Conservation (phyloP, 108 stramenopile species). For the Cyclostephanos tholiformis region DNA sequence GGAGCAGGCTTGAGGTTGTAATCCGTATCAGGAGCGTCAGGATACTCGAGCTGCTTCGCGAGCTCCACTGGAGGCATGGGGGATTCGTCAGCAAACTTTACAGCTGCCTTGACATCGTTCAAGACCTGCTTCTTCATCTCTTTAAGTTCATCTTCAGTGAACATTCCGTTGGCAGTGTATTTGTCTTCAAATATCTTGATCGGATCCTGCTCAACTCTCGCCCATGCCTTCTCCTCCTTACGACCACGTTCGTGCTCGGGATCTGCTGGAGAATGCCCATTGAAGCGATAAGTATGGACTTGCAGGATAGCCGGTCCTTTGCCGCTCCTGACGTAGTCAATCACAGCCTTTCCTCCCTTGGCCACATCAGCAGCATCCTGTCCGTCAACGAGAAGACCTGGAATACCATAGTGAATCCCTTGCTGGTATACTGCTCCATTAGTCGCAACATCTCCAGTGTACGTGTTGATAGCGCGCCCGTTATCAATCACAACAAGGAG, state of each 20-base stretch:
- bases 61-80: constrained; percentile 92
- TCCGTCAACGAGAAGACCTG: constrained; percentile 93
- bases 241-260: constrained; percentile 98
- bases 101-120: constrained; percentile 87
- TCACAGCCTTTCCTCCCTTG: constrained; percentile 94
- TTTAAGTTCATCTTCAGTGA: constrained; percentile 91
- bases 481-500: constrained; percentile 96
- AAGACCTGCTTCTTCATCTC: constrained; percentile 79
- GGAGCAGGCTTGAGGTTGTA: constrained; percentile 90
- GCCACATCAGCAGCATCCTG: constrained; percentile 90
- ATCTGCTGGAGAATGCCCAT: constrained; percentile 98
- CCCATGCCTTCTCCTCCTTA: constrained; percentile 99
- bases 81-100: constrained; percentile 92
- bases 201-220: constrained; percentile 92
- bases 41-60: constrained; percentile 97
- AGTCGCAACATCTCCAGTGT: constrained; percentile 94
- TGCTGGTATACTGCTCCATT: constrained; percentile 93
- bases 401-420: constrained; percentile 96
- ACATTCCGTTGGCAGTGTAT: constrained; percentile 72
- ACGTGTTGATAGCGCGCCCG: constrained; percentile 98
- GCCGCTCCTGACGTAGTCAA: constrained; percentile 93
- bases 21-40: constrained; percentile 94
- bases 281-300: constrained; percentile 98
- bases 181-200: constrained; percentile 93
- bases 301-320: constrained; percentile 96